Conservation (phyloP, 371 early-diverging fungal genomes). For the Mortierella polycephala region DNA sequence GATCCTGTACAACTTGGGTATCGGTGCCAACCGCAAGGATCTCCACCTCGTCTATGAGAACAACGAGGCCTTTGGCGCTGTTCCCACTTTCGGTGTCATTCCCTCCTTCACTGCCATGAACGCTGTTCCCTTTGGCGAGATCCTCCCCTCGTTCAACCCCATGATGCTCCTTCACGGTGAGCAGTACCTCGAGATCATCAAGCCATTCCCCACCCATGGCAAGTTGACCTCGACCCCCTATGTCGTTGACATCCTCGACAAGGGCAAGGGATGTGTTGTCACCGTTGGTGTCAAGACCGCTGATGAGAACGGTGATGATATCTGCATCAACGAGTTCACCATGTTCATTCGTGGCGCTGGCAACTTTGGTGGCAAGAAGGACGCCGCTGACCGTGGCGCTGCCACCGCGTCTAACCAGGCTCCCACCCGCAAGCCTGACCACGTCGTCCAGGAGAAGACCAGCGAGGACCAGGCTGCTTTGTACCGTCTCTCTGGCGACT, state of each 20-base stretch:
- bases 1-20: slow-evolving; percentile 75
- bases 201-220: slow-evolving; percentile 66
- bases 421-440: slow-evolving; percentile 81
- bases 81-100: slow-evolving; percentile 72
- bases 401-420: slow-evolving; percentile 81
- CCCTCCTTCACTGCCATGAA: slow-evolving; percentile 78
- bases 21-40: slow-evolving; percentile 60
- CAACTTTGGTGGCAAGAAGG: slow-evolving; percentile 88
- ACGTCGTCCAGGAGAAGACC: slow-evolving; percentile 56
- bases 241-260: slow-evolving; percentile 94
- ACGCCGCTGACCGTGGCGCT: slow-evolving; percentile 78
- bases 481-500: slow-evolving; percentile 76
- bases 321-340: slow-evolving; percentile 91
- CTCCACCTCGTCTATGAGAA: slow-evolving; percentile 75
- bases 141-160: slow-evolving; percentile 72
- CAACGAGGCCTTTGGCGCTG: slow-evolving; percentile 55
- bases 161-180: slow-evolving; percentile 80
- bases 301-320: slow-evolving; percentile 80
- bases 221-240: slow-evolving; percentile 78
- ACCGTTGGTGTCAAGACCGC: slow-evolving; percentile 83
- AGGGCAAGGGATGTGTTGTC: slow-evolving; percentile 93
- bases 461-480: slow-evolving; percentile 71
- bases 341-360: slow-evolving; percentile 94
- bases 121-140: slow-evolving; percentile 73
- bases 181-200: slow-evolving; percentile 68